Conservation (phyloP, 345 rosid species). For the Excoecaria cochinchinensis region DNA sequence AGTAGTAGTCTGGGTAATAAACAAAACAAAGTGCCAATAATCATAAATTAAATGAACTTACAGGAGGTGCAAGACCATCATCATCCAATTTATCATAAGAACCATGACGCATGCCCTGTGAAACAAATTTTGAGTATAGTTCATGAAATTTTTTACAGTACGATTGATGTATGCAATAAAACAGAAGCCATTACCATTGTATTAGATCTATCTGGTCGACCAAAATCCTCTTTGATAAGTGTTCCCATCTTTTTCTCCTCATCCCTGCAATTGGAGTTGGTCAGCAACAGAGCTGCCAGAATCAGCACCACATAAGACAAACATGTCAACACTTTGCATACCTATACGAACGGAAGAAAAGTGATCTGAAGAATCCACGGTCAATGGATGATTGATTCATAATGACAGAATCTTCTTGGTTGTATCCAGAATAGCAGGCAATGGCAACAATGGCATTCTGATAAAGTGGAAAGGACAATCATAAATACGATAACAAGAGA, state of each 20-base stretch:
- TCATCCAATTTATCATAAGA: conserved; percentile 95
- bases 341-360: conserved; percentile 95
- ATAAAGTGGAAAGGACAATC: conserved; percentile 13
- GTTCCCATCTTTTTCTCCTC: conserved; percentile 99
- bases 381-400: conserved; percentile 98
- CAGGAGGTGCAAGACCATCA: conserved; percentile 99
- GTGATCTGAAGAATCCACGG: conserved; percentile 93
- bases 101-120: conserved; percentile 98
- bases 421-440: conserved; percentile 96
- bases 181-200: conserved; percentile 58
- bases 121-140: conserved; percentile 19
- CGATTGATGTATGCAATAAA: neutral
- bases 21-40: neutral
- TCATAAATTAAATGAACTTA: conserved; percentile 35
- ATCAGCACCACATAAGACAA: neutral
- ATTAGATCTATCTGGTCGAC: conserved; percentile 83
- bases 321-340: conserved; percentile 19
- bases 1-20: neutral
- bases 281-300: neutral
- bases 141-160: conserved; percentile 15
- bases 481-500: neutral
- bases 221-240: conserved; percentile 96
- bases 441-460: conserved; percentile 98
- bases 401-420: conserved; percentile 99
- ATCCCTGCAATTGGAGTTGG: conserved; percentile 50